Base-by-base conservation (phyloP, 106 monocot species). In the Dendrobium officinale region DNA sequence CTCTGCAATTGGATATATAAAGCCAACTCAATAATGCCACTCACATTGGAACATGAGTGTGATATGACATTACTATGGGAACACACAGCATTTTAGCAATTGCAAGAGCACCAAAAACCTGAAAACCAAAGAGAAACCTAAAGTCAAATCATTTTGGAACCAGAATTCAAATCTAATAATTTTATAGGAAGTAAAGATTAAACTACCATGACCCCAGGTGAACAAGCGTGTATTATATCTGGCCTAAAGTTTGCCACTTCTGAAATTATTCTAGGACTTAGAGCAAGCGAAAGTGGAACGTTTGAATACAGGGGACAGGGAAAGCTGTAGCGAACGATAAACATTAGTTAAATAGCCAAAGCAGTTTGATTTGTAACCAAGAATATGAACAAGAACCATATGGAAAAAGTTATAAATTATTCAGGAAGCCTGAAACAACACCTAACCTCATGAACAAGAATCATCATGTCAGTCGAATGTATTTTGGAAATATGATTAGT, bases 1-100 rank as follows among this genome's bases (percentile, higher is more conserved):
- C 48, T 48, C 48, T 48, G 9, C 48, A 48, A 48, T 51, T 51
- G 51, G 15, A 51, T 51, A 15, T 51, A 51, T 51, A 51, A 51
- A 51, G 51, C 51, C 13, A 51, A 10, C 15, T 31, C 68, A 70
- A 31, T 4, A 70, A 29, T 33, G 13, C 26, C 55, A 85, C 92
- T 88, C 76, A 95, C 98, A 92, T 83, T 78, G 98, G 98, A 70
- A 99, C 95, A 87, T 99, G 98, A 9, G 98, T 99, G 87, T 99
- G 98, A 75, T 99, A 99, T 6, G 95, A 93, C 98, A 99, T 92
- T 43, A 99, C 98, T 40, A 99, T 77, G 6, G 98, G 95, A 43
- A 93, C 89, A 44, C 77, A 86, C 19, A 99, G 89, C 72, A 99
- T 67, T 81, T 95, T 99, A 31, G 98, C 87, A 77, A 99, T 99